These are phyloP conservation scores for Chytridium lagenaria DNA, from an alignment of 371 early-diverging fungal species.

Conservation along the genomic window DNA sequence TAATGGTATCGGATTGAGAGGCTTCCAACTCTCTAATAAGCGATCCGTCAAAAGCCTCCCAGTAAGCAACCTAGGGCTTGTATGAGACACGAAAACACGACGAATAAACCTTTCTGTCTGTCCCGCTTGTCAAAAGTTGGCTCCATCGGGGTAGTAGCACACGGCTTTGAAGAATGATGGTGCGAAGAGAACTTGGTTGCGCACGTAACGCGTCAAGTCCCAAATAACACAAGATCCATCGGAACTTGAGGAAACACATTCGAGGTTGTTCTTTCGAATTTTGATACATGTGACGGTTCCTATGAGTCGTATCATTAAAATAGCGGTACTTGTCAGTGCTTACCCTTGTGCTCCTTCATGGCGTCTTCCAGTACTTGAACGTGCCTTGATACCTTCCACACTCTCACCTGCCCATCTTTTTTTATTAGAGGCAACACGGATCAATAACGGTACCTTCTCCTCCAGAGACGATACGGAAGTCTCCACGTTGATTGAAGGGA, in stretches of 20 bases:
- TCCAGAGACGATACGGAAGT: constrained; percentile 60
- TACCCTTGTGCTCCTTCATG: constrained; percentile 66
- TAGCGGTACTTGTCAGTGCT: background rate
- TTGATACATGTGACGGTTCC: constrained; percentile 65
- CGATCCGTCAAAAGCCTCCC: constrained; percentile 66
- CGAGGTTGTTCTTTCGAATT: constrained; percentile 59
- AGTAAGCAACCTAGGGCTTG: constrained; percentile 64
- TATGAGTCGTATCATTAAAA: constrained; percentile 13
- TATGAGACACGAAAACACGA: background rate
- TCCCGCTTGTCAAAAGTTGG: constrained; percentile 62
- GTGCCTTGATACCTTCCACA: constrained; percentile 57
- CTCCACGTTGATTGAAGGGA: constrained; percentile 46
- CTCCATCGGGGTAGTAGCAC: constrained; percentile 60
- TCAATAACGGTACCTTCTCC: constrained; percentile 50
- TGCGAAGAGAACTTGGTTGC: constrained; percentile 66
- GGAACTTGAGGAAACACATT: constrained; percentile 59
- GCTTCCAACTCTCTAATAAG: constrained; percentile 63
- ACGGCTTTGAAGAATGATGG: constrained; percentile 64
- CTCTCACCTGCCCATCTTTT: constrained; percentile 62
- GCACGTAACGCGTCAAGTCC: constrained; percentile 62
- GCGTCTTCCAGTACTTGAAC: constrained; percentile 56
- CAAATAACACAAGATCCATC: constrained; percentile 67
- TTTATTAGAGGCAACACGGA: background rate
- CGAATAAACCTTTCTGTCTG: constrained; percentile 56
- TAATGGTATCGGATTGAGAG: constrained; percentile 59